Percentiles rank a stretch among this genome's conserved stretches.
phyloP scores from a whole-genome alignment of 108 stramenopile species.

The Skeletonema tropicum region DNA sequence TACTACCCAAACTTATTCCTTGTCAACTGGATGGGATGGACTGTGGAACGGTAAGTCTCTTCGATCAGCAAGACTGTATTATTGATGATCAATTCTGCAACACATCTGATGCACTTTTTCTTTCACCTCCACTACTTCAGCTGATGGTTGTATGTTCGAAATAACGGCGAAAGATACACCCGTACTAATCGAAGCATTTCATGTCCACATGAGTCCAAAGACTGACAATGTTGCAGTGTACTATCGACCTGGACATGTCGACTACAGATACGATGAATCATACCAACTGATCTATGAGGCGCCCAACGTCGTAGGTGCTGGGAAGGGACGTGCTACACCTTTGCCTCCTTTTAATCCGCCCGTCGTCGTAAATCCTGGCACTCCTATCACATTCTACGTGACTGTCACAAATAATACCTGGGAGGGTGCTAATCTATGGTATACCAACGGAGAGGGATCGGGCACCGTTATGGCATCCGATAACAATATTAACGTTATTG shows the following conservation, averaged over 20 bases:
- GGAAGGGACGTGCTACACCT: not conserved
- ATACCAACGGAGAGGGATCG: not conserved
- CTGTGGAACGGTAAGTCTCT: not conserved
- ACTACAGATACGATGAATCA: not conserved
- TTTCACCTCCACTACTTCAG: not conserved
- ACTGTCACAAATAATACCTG: not conserved
- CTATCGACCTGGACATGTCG: not conserved
- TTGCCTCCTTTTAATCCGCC: not conserved
- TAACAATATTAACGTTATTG: not conserved
- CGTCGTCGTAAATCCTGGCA: not conserved
- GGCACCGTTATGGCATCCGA: not conserved
- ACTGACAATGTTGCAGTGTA: not conserved
- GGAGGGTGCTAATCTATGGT: not conserved
- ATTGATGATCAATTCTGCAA: not conserved
- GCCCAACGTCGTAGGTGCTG: not conserved
- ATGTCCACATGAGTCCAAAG: not conserved
- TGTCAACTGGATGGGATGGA: not conserved
- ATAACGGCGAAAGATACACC: not conserved
- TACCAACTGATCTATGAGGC: not conserved
- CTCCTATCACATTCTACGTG: not conserved
- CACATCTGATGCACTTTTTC: not conserved
- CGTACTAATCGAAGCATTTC: not conserved
- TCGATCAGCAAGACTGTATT: not conserved
- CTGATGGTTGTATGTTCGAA: not conserved
- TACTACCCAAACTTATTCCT: too few relatives aligned